phyloP scores from a whole-genome alignment of 306 rosid genomes.

The Ziziphus jujuba region DNA sequence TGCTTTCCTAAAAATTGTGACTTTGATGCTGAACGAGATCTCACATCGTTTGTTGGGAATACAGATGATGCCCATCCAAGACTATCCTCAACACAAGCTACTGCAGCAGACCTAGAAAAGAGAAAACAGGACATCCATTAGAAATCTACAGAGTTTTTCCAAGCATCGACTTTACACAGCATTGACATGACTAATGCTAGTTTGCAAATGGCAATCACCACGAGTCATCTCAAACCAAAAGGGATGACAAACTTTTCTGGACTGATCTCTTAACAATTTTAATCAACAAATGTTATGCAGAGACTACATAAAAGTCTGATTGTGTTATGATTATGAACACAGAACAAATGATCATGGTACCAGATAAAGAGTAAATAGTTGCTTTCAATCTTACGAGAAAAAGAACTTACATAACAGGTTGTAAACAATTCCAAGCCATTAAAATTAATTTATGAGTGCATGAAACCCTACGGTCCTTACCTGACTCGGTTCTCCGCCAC shows the following conservation, averaged over 20 bases:
- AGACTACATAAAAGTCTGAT: background rate
- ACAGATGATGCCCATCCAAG: conserved; percentile 84
- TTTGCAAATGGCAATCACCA: background rate
- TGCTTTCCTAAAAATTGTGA: conserved; percentile 77
- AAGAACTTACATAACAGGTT: background rate
- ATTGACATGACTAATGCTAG: background rate
- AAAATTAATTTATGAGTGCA: background rate
- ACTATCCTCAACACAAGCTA: conserved; percentile 63
- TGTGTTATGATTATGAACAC: background rate
- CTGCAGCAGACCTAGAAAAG: conserved; percentile 66
- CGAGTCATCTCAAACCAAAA: background rate
- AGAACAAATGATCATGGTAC: background rate
- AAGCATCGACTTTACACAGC: conserved; percentile 8
- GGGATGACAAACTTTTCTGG: background rate
- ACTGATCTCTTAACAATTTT: background rate
- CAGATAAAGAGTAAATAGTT: background rate
- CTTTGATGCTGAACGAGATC: conserved; percentile 59
- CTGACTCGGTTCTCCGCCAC: conserved; percentile 84
- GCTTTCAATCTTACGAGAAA: background rate
- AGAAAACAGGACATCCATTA: conserved; percentile 24
- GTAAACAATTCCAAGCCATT: background rate
- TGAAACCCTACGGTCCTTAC: conserved; percentile 34
- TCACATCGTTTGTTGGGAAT: conserved; percentile 61
- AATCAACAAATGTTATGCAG: background rate
- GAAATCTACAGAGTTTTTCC: conserved; percentile 11